Conservation (phyloP, 2,329 filamentous ascomycete species). For the Epichloe uncinata region DNA sequence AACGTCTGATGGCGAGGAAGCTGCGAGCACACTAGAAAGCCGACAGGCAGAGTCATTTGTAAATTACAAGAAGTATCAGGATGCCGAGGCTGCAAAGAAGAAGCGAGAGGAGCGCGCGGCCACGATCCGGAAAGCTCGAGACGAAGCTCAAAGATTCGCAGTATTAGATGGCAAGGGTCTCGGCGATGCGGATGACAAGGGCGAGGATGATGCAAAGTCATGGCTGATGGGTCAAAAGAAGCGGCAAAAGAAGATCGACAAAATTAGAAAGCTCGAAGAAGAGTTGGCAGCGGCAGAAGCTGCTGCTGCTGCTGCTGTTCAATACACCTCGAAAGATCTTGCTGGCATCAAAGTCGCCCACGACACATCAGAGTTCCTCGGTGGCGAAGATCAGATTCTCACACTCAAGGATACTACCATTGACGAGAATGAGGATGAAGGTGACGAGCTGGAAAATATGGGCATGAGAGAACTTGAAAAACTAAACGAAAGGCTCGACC, state of each 20-base stretch:
- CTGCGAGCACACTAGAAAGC: slow-evolving; percentile 71
- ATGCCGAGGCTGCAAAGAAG: slow-evolving; percentile 63
- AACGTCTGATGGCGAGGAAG: slow-evolving; percentile 48
- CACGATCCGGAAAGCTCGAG: slow-evolving; percentile 75
- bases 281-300: slow-evolving; percentile 68
- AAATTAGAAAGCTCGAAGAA: slow-evolving; percentile 56
- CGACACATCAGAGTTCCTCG: slow-evolving; percentile 67
- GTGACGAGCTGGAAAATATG: slow-evolving; percentile 77
- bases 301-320: slow-evolving; percentile 42
- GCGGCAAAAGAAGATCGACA: slow-evolving; percentile 79
- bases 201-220: slow-evolving; percentile 61
- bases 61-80: slow-evolving; percentile 53
- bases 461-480: slow-evolving; percentile 59
- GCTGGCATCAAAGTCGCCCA: slow-evolving; percentile 88
- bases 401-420: slow-evolving; percentile 92
- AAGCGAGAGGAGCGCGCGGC: slow-evolving; percentile 70
- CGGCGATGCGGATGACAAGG: slow-evolving; percentile 57
- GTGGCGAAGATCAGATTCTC: slow-evolving; percentile 74
- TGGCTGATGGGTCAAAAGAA: slow-evolving; percentile 91
- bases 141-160: slow-evolving; percentile 62
- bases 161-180: slow-evolving; percentile 73
- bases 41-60: slow-evolving; percentile 60
- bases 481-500: slow-evolving; percentile 60
- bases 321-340: slow-evolving; percentile 77
- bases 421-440: slow-evolving; percentile 69